These are phyloP conservation scores for Populus nigra DNA, from an alignment of 345 rosid species.

Conservation along the genomic window DNA sequence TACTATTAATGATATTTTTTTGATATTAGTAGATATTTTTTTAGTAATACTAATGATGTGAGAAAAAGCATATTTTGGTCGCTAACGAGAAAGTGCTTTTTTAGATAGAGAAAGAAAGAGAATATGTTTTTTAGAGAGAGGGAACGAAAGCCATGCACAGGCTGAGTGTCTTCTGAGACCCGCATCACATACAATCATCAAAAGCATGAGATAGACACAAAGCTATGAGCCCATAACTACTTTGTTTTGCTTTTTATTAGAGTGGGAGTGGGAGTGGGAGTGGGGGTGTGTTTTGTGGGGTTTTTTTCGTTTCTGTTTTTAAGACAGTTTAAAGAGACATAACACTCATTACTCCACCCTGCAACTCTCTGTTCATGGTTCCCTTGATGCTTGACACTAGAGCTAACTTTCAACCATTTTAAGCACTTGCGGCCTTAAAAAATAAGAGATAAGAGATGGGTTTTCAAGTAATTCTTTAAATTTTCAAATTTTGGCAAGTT, in stretches of 20 bases:
- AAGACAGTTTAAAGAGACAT: constrained; percentile 24
- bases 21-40: too few species aligned
- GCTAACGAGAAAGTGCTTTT: constrained; percentile 15
- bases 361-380: constrained; percentile 45
- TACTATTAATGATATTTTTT: too few species aligned
- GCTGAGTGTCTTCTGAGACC: constrained; percentile 22
- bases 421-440: constrained; percentile 25
- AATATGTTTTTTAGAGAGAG: constrained; percentile 6
- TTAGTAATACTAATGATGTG: background rate
- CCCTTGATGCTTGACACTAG: constrained; percentile 64
- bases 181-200: constrained; percentile 41
- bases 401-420: constrained; percentile 48
- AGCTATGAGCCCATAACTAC: constrained; percentile 31
- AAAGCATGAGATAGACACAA: constrained; percentile 40
- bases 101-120: constrained; percentile 11
- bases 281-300: constrained; percentile 13
- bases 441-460: constrained; percentile 36
- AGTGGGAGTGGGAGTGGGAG: background rate
- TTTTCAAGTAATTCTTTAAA: constrained; percentile 18
- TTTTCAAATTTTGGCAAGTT: constrained; percentile 30
- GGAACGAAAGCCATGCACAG: background rate
- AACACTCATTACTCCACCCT: constrained; percentile 25
- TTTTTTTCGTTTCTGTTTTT: background rate
- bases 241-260: constrained; percentile 24
- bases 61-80: constrained; percentile 40